Base-by-base conservation (phyloP, 306 rosid species). In the Medicago arabica region DNA sequence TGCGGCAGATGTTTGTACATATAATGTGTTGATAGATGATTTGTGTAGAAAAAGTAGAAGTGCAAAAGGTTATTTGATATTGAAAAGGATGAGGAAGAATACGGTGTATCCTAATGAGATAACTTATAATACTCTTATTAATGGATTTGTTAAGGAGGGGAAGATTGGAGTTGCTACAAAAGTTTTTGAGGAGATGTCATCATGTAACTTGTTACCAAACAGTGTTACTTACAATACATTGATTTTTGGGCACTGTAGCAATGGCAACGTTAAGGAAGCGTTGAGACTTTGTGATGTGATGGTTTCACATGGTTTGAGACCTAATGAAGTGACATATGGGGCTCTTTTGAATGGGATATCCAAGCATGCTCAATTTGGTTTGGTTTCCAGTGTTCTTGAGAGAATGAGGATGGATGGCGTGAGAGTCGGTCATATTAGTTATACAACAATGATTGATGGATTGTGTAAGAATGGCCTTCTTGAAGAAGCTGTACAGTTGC, bases 111-210 rank as follows among this genome's bases (percentile, higher is more conserved):
- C 97, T 44, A 87, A 83, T 76, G 87, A 47, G 53, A 76, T 87
- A 49, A 89, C 95, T 0, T 91, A 89, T 79, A 89, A 91, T 84
- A 89, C 89, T 65, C 84, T 91, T 17, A 85, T 91, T 71, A 81
- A 80, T 57, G 97, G 97, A 23, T 89, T 91, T 89, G 91, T 85
- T 19, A 91, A 86, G 85, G 95, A 89, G 82, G 89, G 97, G 77
- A 91, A 86, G 84, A 78, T 85, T 68, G 85, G 46, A 67, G 78
- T 89, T 87, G 97, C 95, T 38, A 69, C 88, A 73, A 72, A 79
- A 80, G 82, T 91, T 82, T 89, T 89, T 82, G 80, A 78, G 51
- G 95, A 89, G 85, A 91, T 89, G 92, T 16, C 71, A 2, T 66
- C 16, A 7, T 77, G 85, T 80, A 78, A 82, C 58, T 83, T 89